Evolutionary conservation across 805 yeast genomes (phyloP), one percentile per base, ranked within the genome.

Genomic region (Teunomyces pallodes): DNA sequence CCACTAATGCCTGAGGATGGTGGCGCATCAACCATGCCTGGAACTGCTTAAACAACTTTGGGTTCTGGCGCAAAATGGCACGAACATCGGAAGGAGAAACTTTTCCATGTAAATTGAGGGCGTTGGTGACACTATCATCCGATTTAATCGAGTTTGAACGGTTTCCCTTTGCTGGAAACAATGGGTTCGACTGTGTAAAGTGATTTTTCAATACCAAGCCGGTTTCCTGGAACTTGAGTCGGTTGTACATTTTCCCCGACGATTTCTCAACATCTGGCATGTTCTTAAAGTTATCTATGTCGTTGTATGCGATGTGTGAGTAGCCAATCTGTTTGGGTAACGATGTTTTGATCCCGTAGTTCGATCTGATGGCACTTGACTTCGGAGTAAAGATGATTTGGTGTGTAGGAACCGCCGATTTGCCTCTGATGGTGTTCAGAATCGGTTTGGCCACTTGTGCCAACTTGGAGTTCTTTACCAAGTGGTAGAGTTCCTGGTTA

Each of bases 311-410:
- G 39, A 88, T 72, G 61, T 80, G 81, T 36, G 84, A 76, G 13
- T 81, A 70, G 36, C 81, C 82, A 41, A 80, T 63, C 55, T 80
- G 82, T 33, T 72, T 70, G 3, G 96, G 96, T 42, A 88, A 68
- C 16, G 86, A 72, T 40, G 83, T 72, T 61, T 88, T 88, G 50
- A 88, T 66, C 58, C 96, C 96, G 76, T 80, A 88, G 65, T 87
- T 87, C 52, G 86, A 83, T 66, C 88, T 74, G 10, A 74, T 62
- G 40, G 84, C 77, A 42, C 86, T 76, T 6, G 86, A 74, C 43
- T 83, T 80, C 45, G 87, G 82, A 0, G 94, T 83, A 64, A 79
- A 84, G 35, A 88, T 76, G 36, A 86, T 74, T 63, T 87, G 95
- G 59, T 84, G 90, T 0, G 87, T 80, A 24, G 96, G 96, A 9